Conservation (phyloP, 1,284 basidiomycete species). For the Cutaneotrichosporon curvatum region DNA sequence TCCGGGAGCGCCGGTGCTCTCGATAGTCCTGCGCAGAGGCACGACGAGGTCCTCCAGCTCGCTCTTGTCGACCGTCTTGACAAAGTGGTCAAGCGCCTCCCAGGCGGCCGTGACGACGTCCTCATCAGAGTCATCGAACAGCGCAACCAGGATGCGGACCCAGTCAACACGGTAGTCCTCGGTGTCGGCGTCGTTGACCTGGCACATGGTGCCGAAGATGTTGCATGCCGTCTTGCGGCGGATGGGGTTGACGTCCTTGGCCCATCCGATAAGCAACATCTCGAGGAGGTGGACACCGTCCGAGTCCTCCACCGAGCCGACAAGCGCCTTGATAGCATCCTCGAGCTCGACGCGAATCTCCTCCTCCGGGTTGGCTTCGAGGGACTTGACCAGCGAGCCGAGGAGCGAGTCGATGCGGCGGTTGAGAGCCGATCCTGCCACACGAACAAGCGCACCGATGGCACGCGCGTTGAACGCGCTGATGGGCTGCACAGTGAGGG, state of each 20-base stretch:
- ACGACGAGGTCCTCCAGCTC: conserved; percentile 84
- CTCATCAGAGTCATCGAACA: conserved; percentile 71
- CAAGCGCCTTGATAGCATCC: conserved; percentile 62
- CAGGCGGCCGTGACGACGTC: conserved; percentile 76
- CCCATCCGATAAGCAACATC: conserved; percentile 83
- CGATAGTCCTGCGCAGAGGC: conserved; percentile 80
- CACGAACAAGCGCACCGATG: conserved; percentile 79
- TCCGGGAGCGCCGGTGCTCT: conserved; percentile 73
- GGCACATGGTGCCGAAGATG: conserved; percentile 73
- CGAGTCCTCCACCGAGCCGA: conserved; percentile 68
- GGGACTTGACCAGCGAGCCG: conserved; percentile 62
- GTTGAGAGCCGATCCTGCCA: conserved; percentile 85
- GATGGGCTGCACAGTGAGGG: conserved; percentile 82
- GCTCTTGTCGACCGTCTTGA: conserved; percentile 87
- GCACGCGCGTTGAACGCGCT: conserved; percentile 94
- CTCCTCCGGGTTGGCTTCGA: conserved; percentile 57
- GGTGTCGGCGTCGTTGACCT: conserved; percentile 65
- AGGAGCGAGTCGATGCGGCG: conserved; percentile 70
- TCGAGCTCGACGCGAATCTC: conserved; percentile 67
- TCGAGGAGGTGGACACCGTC: conserved; percentile 84
- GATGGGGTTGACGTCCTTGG: conserved; percentile 62
- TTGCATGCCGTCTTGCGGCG: conserved; percentile 72
- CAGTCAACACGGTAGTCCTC: conserved; percentile 85
- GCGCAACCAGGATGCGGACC: conserved; percentile 83
- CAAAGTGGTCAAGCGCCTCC: conserved; percentile 75